Base-by-base conservation (phyloP, 148 eudicot species). In the Cornus kousa region DNA sequence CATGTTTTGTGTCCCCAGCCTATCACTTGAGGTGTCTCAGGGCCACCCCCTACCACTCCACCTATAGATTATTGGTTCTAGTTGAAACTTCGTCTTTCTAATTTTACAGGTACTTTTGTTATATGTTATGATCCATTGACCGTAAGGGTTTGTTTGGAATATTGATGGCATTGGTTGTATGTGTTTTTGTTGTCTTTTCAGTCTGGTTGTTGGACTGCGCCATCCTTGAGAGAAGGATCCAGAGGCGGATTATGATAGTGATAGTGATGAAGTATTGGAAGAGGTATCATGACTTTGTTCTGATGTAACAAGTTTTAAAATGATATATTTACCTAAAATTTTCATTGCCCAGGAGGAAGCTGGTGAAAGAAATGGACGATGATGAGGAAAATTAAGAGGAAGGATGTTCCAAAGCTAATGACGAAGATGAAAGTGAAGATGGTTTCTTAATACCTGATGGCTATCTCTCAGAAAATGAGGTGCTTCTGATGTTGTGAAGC, bases 371-470 rank as follows among this genome's bases (percentile, higher is more conserved):
- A 69, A 93, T 89, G 84, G 99, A 96, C 70, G 97, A 91, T 71
- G 93, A 89, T 80, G 93, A 93, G 74, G 89, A 82, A 80, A 81
- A 39, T 78, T 62, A 87, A 78, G 97, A 85, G 76, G 95, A 93
- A 82, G 94, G 79, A 62, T 83, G 75, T 68, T 72, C 76, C 68
- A 93, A 87, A 87, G 93, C 72, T 64, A 95, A 90, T 19, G 94
- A 89, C 35, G 98, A 86, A 28, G 95, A 91, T 80, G 98, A 93
- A 76, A 90, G 89, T 73, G 97, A 93, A 83, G 99, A 96, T 83
- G 94, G 91, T 62, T 96, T 96, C 80, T 96, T 96, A 75, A 98
- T 96, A 70, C 98, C 99, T 80, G 99, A 96, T 90, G 99, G 99
- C 28, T 93, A 96, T 87, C 92, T 96, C 75, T 96, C 98, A 28